Evolutionary conservation across 352 stramenopile species (phyloP).

Genomic region (Phytophthora idaei): DNA sequence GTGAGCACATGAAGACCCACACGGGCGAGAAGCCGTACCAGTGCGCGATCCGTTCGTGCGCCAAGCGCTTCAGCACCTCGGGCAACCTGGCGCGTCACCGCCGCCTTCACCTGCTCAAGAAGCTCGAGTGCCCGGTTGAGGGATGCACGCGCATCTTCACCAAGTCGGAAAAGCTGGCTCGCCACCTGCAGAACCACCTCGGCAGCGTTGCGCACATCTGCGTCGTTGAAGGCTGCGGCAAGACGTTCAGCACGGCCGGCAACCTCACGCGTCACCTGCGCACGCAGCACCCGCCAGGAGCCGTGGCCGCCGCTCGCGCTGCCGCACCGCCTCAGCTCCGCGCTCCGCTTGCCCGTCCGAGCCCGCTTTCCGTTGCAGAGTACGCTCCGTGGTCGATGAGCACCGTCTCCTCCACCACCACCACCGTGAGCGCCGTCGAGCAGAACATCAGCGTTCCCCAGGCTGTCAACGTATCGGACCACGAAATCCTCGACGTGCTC

Average conservation of each 20-base stretch:
- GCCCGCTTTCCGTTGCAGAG: conserved; percentile 27
- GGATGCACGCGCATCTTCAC: conserved; percentile 59
- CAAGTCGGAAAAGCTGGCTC: conserved; percentile 57
- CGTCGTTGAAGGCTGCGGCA: conserved; percentile 56
- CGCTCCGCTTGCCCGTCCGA: conserved; percentile 22
- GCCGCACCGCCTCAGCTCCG: conserved; percentile 22
- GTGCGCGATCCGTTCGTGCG: conserved; percentile 55
- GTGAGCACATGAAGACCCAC: conserved; percentile 83
- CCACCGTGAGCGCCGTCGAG: conserved; percentile 1
- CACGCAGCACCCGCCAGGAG: conserved; percentile 57
- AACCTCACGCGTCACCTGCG: conserved; percentile 77
- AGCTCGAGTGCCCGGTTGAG: conserved; percentile 53
- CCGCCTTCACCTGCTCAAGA: conserved; percentile 56
- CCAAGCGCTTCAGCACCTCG: conserved; percentile 69
- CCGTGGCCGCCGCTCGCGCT: conserved; percentile 37
- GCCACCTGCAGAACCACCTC: conserved; percentile 59
- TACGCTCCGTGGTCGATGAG: conserved; percentile 38
- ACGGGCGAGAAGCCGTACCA: conserved; percentile 78
- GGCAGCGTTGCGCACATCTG: conserved; percentile 63
- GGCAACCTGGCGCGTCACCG: conserved; percentile 65
- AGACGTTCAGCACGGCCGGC: conserved; percentile 70
- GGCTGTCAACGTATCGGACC: conserved; percentile 41
- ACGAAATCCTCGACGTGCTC: conserved; percentile 52
- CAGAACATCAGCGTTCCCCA: conserved; percentile 25
- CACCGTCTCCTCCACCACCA: neutral